Conservation (phyloP, 441 rosid species). For the Euphorbia schlechtendalii region DNA sequence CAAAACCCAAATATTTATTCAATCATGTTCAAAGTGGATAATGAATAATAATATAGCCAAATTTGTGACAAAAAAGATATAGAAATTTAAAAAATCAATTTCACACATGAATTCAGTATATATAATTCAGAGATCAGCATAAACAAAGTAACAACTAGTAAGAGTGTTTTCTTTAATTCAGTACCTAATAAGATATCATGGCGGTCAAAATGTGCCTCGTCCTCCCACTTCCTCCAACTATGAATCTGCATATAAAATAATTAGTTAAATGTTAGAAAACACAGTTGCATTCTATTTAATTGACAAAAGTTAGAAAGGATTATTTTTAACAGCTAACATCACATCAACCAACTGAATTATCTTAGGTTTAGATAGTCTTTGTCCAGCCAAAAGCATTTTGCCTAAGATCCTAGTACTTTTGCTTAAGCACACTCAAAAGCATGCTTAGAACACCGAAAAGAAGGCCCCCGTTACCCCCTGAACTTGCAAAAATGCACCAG, state of each 20-base stretch:
- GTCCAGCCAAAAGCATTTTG: no score
- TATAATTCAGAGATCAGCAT: conserved; percentile 9
- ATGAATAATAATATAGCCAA: not conserved
- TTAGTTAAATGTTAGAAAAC: conserved; percentile 14
- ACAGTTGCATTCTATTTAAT: not conserved
- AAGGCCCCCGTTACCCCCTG: no score
- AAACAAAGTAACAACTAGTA: not conserved
- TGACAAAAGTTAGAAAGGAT: not conserved
- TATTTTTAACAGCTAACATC: not conserved
- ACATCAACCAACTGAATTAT: not conserved
- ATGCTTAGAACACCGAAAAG: no score
- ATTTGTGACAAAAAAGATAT: not conserved
- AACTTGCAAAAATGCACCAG: no score
- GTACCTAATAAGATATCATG: conserved; percentile 55
- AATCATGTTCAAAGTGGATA: not conserved
- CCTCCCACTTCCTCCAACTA: conserved; percentile 91
- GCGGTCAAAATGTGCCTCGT: conserved; percentile 61
- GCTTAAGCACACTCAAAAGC: no score
- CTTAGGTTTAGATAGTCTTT: no score
- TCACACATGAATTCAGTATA: not conserved
- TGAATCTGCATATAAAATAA: conserved; percentile 49
- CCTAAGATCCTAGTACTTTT: no score
- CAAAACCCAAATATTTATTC: not conserved
- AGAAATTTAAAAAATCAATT: not conserved
- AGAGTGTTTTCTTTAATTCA: not conserved